phyloP scores from a whole-genome alignment of 1,284 basidiomycete genomes.

The Cryptococcus jaspeensis region DNA sequence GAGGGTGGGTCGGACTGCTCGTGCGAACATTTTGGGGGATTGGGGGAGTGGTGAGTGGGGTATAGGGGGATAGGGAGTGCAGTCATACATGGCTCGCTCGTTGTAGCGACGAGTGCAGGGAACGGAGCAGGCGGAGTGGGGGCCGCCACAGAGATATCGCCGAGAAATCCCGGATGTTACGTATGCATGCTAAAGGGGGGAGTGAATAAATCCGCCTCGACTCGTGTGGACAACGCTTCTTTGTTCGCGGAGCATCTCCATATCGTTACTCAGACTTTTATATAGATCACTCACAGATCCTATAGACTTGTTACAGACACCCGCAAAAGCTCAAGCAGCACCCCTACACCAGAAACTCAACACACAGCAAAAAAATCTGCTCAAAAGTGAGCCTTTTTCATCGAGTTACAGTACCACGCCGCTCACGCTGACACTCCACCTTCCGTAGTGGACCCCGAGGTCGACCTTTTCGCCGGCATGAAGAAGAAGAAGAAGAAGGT shows the following conservation, averaged over 20 bases:
- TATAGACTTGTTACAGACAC: background rate
- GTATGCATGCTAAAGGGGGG: too few species aligned
- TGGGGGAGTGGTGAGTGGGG: slow-evolving; percentile 22
- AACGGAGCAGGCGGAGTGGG: slow-evolving; percentile 4
- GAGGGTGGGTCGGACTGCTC: slow-evolving; percentile 64
- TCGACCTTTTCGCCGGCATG: slow-evolving; percentile 55
- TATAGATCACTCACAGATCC: too few species aligned
- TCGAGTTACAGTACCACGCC: too few species aligned
- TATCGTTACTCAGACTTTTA: too few species aligned
- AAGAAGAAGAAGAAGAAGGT: slow-evolving; percentile 57
- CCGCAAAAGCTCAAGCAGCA: background rate
- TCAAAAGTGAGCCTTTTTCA: background rate
- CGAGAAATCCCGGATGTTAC: slow-evolving; percentile 7
- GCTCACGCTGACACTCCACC: slow-evolving; percentile 4
- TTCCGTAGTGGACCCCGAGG: slow-evolving; percentile 46
- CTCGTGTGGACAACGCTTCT: too few species aligned
- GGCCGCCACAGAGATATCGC: slow-evolving; percentile 3
- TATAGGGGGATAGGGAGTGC: slow-evolving; percentile 2
- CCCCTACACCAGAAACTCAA: background rate
- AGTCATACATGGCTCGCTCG: background rate
- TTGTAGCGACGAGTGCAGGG: background rate
- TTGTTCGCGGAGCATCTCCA: too few species aligned
- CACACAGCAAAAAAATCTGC: background rate
- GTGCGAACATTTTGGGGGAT: slow-evolving; percentile 53
- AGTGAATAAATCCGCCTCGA: too few species aligned